These are phyloP conservation scores for Coemansia sp. DNA, from an alignment of 192 early-diverging fungal genomes.

Conservation along the genomic window DNA sequence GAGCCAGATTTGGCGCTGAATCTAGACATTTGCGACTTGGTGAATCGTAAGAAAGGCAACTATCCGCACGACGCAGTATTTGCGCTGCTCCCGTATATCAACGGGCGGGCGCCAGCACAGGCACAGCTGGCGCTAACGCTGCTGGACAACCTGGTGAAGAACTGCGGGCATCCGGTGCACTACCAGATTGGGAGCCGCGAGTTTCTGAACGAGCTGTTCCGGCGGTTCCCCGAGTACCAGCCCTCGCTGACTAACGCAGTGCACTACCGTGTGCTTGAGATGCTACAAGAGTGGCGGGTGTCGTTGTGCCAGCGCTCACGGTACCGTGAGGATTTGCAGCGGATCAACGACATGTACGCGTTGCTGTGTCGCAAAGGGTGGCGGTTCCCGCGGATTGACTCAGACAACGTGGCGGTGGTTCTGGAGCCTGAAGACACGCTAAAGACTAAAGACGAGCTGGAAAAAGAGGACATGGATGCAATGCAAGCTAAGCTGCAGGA, in stretches of 20 bases:
- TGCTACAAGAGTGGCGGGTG: conserved; percentile 94
- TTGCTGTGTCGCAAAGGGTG: conserved; percentile 84
- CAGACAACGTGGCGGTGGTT: conserved; percentile 39
- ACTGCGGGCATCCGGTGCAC: conserved; percentile 98
- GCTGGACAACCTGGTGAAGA: conserved; percentile 97
- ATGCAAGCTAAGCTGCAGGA: conserved; percentile 88
- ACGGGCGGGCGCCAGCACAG: conserved; percentile 48
- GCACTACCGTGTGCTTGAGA: conserved; percentile 82
- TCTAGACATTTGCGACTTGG: conserved; percentile 93
- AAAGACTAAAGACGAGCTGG: conserved; percentile 92
- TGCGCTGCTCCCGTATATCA: conserved; percentile 45
- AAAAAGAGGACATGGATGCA: conserved; percentile 83
- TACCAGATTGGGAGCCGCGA: conserved; percentile 94
- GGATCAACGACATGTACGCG: conserved; percentile 95
- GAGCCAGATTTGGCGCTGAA: conserved; percentile 85
- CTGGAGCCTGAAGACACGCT: conserved; percentile 58
- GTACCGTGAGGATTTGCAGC: conserved; percentile 88
- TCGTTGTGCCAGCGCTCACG: conserved; percentile 84
- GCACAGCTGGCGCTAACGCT: conserved; percentile 61
- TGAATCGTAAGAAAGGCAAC: conserved; percentile 86
- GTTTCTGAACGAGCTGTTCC: conserved; percentile 94
- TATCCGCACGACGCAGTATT: conserved; percentile 58
- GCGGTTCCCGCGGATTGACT: conserved; percentile 49
- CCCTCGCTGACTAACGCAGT: conserved; percentile 65
- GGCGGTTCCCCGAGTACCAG: conserved; percentile 89